These are phyloP conservation scores for Guadua angustifolia DNA, from an alignment of 176 grass and related monocot species.

Conservation along the genomic window DNA sequence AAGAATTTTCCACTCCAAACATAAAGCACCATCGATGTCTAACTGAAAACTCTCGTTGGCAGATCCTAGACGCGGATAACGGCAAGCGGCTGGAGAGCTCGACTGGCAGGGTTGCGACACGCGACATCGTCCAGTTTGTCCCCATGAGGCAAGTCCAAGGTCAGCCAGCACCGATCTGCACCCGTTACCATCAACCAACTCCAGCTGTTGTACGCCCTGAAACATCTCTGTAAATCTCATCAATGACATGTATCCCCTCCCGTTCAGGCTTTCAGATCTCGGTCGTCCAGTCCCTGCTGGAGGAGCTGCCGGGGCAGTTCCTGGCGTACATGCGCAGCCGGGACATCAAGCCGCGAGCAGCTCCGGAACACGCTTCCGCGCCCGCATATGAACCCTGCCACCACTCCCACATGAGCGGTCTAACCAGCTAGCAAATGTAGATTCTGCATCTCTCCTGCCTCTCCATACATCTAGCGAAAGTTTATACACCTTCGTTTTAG, in stretches of 20 bases:
- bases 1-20: background rate
- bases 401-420: background rate
- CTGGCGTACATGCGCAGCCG: conserved; percentile 75
- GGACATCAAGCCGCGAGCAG: conserved; percentile 61
- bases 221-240: background rate
- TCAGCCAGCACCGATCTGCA: conserved; percentile 35
- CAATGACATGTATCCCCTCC: background rate
- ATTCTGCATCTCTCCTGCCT: conserved; percentile 30
- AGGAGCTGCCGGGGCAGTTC: conserved; percentile 91
- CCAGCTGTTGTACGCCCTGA: background rate
- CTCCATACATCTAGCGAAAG: no score
- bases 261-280: conserved; percentile 66
- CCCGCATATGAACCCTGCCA: no score
- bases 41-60: conserved; percentile 8
- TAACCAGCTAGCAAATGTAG: conserved; percentile 16
- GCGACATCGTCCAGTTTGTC: conserved; percentile 96
- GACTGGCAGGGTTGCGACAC: conserved; percentile 75
- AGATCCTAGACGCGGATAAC: conserved; percentile 85
- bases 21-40: background rate
- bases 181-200: background rate
- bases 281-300: conserved; percentile 84
- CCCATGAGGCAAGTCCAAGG: conserved; percentile 81
- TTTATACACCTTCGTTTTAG: background rate
- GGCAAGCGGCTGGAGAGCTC: conserved; percentile 85
- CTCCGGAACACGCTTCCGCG: no score